phyloP scores from a whole-genome alignment of 2,329 filamentous ascomycete genomes.

The Zymoseptoria tritici region DNA sequence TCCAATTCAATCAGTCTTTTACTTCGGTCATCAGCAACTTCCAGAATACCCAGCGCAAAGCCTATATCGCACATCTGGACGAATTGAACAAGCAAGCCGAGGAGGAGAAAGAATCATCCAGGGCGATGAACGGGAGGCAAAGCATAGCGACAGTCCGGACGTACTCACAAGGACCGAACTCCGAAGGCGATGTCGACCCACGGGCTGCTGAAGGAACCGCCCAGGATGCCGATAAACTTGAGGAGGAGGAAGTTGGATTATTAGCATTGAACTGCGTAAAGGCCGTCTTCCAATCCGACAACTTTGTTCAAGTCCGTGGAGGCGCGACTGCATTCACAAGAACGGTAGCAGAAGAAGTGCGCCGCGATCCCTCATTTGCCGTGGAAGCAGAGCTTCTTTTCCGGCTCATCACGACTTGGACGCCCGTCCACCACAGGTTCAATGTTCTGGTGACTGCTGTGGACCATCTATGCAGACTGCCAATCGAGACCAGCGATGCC shows the following conservation, averaged over 20 bases:
- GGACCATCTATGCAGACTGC: conserved; percentile 63
- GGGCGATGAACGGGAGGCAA: conserved; percentile 57
- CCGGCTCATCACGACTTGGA: conserved; percentile 73
- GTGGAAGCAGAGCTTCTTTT: conserved; percentile 65
- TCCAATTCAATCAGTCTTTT: conserved; percentile 67
- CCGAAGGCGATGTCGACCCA: conserved; percentile 52
- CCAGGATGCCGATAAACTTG: conserved; percentile 79
- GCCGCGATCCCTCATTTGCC: conserved; percentile 7
- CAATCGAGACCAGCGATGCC: conserved; percentile 56
- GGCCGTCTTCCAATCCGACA: conserved; percentile 76
- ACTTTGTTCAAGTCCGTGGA: conserved; percentile 69
- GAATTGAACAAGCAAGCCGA: conserved; percentile 61
- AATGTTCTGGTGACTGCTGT: conserved; percentile 76
- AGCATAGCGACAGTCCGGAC: conserved; percentile 75
- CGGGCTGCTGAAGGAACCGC: conserved; percentile 69
- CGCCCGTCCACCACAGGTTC: conserved; percentile 89
- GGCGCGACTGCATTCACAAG: conserved; percentile 67
- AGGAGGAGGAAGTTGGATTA: conserved; percentile 80
- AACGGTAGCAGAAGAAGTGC: conserved; percentile 51
- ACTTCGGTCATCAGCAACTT: conserved; percentile 83
- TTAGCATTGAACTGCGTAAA: conserved; percentile 80
- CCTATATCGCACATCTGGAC: conserved; percentile 64
- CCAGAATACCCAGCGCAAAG: conserved; percentile 56
- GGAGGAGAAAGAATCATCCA: conserved; percentile 58
- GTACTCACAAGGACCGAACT: conserved; percentile 44